These are phyloP conservation scores for Nakazawaea holstii DNA, from an alignment of 805 yeast species.

Conservation along the genomic window DNA sequence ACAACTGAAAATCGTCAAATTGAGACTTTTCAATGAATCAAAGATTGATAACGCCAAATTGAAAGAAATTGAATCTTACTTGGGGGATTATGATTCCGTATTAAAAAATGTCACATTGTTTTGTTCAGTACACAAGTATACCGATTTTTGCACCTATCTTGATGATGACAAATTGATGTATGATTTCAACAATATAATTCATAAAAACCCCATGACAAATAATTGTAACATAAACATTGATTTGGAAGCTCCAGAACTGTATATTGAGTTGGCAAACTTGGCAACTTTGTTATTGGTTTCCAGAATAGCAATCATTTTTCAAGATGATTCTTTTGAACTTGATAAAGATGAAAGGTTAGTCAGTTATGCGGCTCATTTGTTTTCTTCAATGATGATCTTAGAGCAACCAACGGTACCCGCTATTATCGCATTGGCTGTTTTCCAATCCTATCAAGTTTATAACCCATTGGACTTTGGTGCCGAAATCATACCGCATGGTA, in stretches of 20 bases:
- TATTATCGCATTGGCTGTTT: slow-evolving; percentile 1
- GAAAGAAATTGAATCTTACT: slow-evolving; percentile 7
- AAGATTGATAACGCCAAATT: slow-evolving; percentile 2
- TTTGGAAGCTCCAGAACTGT: background rate
- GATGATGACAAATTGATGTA: slow-evolving; percentile 1
- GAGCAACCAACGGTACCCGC: slow-evolving; percentile 10
- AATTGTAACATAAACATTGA: slow-evolving; percentile 1
- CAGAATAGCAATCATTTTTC: slow-evolving; percentile 4
- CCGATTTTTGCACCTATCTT: background rate
- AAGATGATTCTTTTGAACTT: slow-evolving; percentile 2
- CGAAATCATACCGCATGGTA: slow-evolving; percentile 9
- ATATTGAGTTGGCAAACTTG: slow-evolving; percentile 5
- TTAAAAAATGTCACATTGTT: background rate
- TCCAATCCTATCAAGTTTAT: slow-evolving; percentile 5
- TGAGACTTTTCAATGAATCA: slow-evolving; percentile 4
- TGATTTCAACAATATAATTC: slow-evolving; percentile 2
- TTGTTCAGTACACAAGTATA: background rate
- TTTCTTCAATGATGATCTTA: slow-evolving; percentile 11
- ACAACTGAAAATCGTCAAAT: slow-evolving; percentile 7
- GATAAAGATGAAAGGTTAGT: slow-evolving; percentile 8
- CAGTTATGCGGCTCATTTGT: slow-evolving; percentile 7
- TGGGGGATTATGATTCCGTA: slow-evolving; percentile 4
- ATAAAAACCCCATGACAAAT: background rate
- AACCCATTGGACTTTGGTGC: slow-evolving; percentile 10
- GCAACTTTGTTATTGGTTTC: slow-evolving; percentile 4